Conservation (phyloP, 352 stramenopile genomes). For the Globisporangium cystogenes region DNA sequence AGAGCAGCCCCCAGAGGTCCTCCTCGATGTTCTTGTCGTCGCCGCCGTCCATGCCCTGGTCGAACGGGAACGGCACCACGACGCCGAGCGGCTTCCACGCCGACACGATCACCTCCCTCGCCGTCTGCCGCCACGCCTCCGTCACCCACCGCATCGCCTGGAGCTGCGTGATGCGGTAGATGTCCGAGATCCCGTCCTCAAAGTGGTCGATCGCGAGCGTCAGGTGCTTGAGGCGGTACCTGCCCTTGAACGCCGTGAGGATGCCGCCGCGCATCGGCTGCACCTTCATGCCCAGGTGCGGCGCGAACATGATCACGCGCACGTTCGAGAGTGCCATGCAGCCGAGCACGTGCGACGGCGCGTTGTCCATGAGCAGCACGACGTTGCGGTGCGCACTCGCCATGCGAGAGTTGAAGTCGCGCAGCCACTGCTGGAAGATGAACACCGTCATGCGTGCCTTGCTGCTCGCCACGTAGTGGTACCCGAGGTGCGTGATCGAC, state of each 20-base stretch:
- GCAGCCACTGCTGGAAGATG: conserved; percentile 87
- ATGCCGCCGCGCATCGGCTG: conserved; percentile 85
- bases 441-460: conserved; percentile 85
- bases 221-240: conserved; percentile 83
- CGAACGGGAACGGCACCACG: conserved; percentile 51
- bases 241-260: conserved; percentile 77
- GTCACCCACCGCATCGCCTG: conserved; percentile 86
- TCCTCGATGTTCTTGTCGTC: conserved; percentile 87
- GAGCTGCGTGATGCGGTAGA: conserved; percentile 82
- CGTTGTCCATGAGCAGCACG: conserved; percentile 84
- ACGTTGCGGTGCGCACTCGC: conserved; percentile 78
- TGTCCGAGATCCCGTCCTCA: conserved; percentile 67
- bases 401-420: conserved; percentile 84
- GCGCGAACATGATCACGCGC: conserved; percentile 81
- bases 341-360: conserved; percentile 75
- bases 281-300: conserved; percentile 80
- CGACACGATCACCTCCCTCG: conserved; percentile 71
- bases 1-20: conserved; percentile 80
- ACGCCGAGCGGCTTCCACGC: conserved; percentile 76
- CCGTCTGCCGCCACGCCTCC: conserved; percentile 76
- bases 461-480: conserved; percentile 84
- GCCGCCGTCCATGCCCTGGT: conserved; percentile 34
- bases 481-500: conserved; percentile 73
- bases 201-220: conserved; percentile 80
- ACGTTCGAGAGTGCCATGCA: conserved; percentile 84